phyloP scores from a whole-genome alignment of 371 early-diverging fungal species.

The Mortierella sp. region DNA sequence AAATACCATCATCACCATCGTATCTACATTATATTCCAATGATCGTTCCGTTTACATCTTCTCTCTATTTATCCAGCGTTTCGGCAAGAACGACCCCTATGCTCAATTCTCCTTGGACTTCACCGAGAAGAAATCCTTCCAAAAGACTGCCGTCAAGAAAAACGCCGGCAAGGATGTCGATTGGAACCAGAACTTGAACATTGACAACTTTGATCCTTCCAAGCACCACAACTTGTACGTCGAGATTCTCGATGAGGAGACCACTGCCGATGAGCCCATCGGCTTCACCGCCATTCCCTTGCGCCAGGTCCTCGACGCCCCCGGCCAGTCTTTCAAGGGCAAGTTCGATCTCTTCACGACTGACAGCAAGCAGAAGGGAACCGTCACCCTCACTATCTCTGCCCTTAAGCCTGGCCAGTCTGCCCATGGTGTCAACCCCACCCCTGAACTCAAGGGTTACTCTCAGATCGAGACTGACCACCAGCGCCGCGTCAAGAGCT shows the following conservation, averaged over 20 bases:
- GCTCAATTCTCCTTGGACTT: conserved; percentile 25
- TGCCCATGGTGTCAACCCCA: neutral
- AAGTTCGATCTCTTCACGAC: conserved; percentile 59
- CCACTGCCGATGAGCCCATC: conserved; percentile 60
- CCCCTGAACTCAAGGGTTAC: conserved; percentile 50
- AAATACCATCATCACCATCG: neutral
- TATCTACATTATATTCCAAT: neutral
- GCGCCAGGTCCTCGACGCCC: conserved; percentile 61
- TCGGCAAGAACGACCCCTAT: conserved; percentile 15
- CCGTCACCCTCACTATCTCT: conserved; percentile 53
- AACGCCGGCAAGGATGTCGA: conserved; percentile 60
- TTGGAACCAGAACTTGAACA: conserved; percentile 66
- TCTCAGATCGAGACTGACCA: conserved; percentile 60
- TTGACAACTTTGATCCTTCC: conserved; percentile 42
- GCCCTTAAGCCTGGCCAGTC: conserved; percentile 16
- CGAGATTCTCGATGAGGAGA: conserved; percentile 67
- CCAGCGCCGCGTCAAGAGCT: conserved; percentile 59
- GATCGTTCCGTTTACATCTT: neutral
- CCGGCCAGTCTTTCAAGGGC: conserved; percentile 57
- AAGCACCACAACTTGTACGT: conserved; percentile 62
- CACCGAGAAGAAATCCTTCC: conserved; percentile 51
- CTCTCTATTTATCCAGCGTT: too few relatives aligned
- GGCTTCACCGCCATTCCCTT: conserved; percentile 71
- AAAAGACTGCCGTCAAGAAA: conserved; percentile 56
- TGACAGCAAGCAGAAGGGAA: conserved; percentile 63